Base-by-base conservation (phyloP, 2,329 filamentous ascomycete species). In the Cladobotryum protrusum region DNA sequence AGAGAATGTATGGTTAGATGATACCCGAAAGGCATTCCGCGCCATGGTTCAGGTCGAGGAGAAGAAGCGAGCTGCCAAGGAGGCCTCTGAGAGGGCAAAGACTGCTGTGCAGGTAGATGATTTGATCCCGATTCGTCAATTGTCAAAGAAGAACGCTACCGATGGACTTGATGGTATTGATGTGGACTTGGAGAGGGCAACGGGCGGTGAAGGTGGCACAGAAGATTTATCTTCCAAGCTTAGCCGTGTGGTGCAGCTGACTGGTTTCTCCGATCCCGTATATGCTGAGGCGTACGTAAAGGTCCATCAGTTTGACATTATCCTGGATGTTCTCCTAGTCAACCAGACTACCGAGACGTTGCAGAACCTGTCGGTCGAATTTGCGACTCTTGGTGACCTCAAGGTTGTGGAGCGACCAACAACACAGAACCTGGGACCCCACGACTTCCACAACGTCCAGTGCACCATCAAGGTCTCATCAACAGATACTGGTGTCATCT, bases 261-360 rank as follows among this genome's bases (percentile, higher is more conserved):
- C 93, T 15, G 93, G 93, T 54, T 99, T 99, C 78, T 97, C 93
- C 0, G 93, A 99, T 64, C 86, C 93, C 1, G 93, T 99, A 13
- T 99, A 99, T 62, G 93, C 89, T n/a, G 93, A 99, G 71, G 93
- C 93, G 5, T 99, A 99, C 61, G 92, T 99, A 63, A 96, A 95
- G 67, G 92, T 99, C 9, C 91, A 97, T 67, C 93, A 99, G 68
- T 99, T 99, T 63, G 93, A 99, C 64, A 99, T 99, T 61, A 87
- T 99, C 14, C 79, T 99, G 20, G 93, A 99, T 63, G 93, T 99
- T 8, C 80, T 99, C 3, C 78, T 99, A 18, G 93, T 99, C 62
- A 99, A 99, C 69, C 93, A 99, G 70, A 97, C 93, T 1, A 89
- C 86, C 13, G 92, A 97, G 64, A 99, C 93, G 3, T 78, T 99